Base-by-base conservation (phyloP, 345 rosid species). In the Mangifera indica region DNA sequence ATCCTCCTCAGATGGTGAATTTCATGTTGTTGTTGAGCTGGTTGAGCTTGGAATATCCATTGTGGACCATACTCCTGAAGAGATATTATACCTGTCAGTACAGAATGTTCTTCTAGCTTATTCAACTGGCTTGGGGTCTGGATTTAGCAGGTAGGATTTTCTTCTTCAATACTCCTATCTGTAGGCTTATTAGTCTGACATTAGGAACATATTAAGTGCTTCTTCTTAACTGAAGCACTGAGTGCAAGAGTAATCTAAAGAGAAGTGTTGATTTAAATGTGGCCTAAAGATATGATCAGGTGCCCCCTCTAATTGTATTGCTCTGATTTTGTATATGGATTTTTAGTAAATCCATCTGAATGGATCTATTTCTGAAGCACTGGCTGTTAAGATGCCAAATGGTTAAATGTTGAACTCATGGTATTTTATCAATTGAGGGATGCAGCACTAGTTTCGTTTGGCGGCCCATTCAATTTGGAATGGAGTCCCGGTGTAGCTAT, bases 11-110 rank as follows among this genome's bases (percentile, higher is more conserved):
- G 95, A 89, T 54, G 79, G 83, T 70, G 98, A 95, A 84, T 93
- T 93, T 83, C 99, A 91, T 86, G 86, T 91, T 52, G 74, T 88
- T 72, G 72, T 93, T 65, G 99, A 96, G 86, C 87, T 92, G 72
- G 84, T 93, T 57, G 99, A 93, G 83, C 94, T 96, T 71, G 98
- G 99, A 58, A 80, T 93, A 76, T 96, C 99, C 18, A 77, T 96
- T 32, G 76, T 93, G 24, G 99, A 96, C 80, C 94, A 91, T 81
- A 91, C 98, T 26, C 99, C 99, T 60, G 98, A 93, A 84, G 99
- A 91, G 81, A 86, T 91, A 79, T 70, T 93, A 67, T 96, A 93
- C 79, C 72, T 96, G 59, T 96, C 99, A 26, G 81, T 96, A 71
- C 93, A 88, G 79, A 91, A 80, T 86, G 89, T 96, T 79, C 80